phyloP scores from a whole-genome alignment of 805 yeast genomes.

The Ogataea nakhonphanomensis region DNA sequence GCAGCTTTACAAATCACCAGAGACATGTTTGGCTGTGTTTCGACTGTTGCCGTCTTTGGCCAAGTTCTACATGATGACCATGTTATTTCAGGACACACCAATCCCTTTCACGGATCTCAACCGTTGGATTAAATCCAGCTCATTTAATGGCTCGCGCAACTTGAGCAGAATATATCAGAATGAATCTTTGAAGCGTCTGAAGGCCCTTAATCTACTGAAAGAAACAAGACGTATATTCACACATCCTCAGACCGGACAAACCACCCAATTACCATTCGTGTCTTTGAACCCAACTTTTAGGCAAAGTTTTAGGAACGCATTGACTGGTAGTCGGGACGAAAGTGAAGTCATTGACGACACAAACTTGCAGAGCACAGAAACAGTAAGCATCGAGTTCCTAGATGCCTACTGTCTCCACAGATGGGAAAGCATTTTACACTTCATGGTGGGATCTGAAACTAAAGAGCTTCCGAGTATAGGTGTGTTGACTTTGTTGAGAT shows the following conservation, averaged over 20 bases:
- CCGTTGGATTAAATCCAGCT: constrained; percentile 58
- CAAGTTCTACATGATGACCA: constrained; percentile 80
- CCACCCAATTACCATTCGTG: constrained; percentile 31
- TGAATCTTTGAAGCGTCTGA: constrained; percentile 77
- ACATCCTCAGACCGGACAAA: constrained; percentile 35
- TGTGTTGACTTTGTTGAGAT: constrained; percentile 70
- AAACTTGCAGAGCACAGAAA: constrained; percentile 59
- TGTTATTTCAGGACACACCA: constrained; percentile 78
- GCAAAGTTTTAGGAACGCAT: constrained; percentile 70
- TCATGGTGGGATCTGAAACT: constrained; percentile 92
- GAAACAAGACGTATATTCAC: constrained; percentile 40
- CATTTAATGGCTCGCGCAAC: constrained; percentile 19
- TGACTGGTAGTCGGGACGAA: constrained; percentile 54
- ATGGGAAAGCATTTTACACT: constrained; percentile 95
- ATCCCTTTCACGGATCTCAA: constrained; percentile 65
- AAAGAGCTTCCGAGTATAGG: constrained; percentile 71
- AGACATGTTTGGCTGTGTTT: constrained; percentile 92
- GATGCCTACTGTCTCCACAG: constrained; percentile 78
- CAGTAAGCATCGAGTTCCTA: constrained; percentile 62
- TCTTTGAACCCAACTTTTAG: constrained; percentile 73
- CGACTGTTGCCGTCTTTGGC: constrained; percentile 86
- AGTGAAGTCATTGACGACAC: constrained; percentile 9
- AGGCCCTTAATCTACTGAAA: constrained; percentile 68
- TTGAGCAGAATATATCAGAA: constrained; percentile 48
- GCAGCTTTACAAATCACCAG: constrained; percentile 81